Percentiles rank a stretch among this genome's conserved stretches.
These are phyloP conservation scores for Aschersonia sp. DNA, from an alignment of 2,329 filamentous ascomycete genomes.

Conservation along the genomic window DNA sequence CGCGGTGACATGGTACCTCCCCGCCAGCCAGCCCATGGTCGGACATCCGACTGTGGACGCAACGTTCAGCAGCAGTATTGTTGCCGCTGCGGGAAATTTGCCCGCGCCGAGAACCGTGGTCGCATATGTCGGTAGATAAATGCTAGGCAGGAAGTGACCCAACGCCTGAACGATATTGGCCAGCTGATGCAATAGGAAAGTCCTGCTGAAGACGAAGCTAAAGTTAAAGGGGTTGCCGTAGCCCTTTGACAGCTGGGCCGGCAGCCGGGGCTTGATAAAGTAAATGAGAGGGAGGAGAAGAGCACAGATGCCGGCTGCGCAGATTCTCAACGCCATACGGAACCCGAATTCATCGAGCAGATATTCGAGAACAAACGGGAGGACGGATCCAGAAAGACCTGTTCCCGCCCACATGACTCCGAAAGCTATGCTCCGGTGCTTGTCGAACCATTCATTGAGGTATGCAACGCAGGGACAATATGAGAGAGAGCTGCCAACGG, in stretches of 20 bases:
- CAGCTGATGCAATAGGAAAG: constrained; percentile 38
- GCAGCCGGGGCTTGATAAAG: constrained; percentile 35
- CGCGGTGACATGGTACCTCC: constrained; percentile 30
- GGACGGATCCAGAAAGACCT: constrained; percentile 30
- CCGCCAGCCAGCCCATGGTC: constrained; percentile 36
- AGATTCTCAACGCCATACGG: constrained; percentile 28
- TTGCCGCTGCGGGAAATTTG: constrained; percentile 30
- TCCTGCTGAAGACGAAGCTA: constrained; percentile 31
- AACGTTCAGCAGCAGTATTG: constrained; percentile 39
- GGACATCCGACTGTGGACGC: constrained; percentile 39
- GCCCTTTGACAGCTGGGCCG: constrained; percentile 14
- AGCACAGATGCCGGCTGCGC: constrained; percentile 29
- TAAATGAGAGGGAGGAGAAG: constrained; percentile 34
- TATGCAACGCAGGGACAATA: constrained; percentile 38
- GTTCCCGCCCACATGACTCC: constrained; percentile 38
- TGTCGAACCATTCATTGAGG: constrained; percentile 40
- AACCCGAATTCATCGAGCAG: constrained; percentile 30
- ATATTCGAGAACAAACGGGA: constrained; percentile 27
- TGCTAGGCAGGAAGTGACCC: constrained; percentile 44
- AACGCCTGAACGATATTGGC: constrained; percentile 39
- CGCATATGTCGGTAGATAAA: constrained; percentile 43
- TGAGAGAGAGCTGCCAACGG: constrained; percentile 32
- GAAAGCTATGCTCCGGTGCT: constrained; percentile 37
- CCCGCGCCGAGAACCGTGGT: constrained; percentile 24
- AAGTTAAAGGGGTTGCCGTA: constrained; percentile 19